Percentiles rank a stretch among this genome's conserved stretches.
Conservation (phyloP, 2,329 filamentous ascomycete species). For the Gnomoniopsis smithogilvyi region DNA sequence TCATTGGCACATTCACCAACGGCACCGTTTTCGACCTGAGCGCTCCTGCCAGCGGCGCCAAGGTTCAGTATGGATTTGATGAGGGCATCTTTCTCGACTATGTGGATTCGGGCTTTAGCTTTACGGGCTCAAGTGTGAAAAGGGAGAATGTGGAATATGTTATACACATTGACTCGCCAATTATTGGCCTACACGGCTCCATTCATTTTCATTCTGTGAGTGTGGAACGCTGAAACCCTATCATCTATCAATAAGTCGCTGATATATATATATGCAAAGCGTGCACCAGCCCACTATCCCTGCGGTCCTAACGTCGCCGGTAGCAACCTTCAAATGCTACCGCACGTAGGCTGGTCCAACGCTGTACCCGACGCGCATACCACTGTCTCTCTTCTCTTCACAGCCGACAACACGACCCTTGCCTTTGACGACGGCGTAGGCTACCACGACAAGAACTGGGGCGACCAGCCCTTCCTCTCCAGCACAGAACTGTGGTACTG, state of each 20-base stretch:
- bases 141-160: conserved; percentile 1
- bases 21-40: conserved; percentile 4
- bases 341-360: conserved; percentile 15
- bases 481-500: conserved; percentile 37
- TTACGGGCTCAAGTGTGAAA: conserved; percentile 4
- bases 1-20: conserved; percentile 14
- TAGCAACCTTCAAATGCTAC: not conserved
- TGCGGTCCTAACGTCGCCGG: conserved; percentile 9
- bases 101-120: conserved; percentile 9
- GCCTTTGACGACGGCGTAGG: conserved; percentile 27
- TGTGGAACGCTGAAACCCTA: not conserved
- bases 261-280: not conserved
- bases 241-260: not conserved
- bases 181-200: conserved; percentile 9
- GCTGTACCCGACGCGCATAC: conserved; percentile 14
- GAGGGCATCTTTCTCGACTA: conserved; percentile 2
- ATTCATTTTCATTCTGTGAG: conserved; percentile 12
- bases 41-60: not conserved
- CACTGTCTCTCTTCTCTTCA: conserved; percentile 6
- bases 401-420: not conserved
- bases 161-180: conserved; percentile 13
- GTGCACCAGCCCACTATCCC: conserved; percentile 15
- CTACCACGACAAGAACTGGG: conserved; percentile 48
- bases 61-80: not conserved
- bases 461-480: conserved; percentile 30